Evolutionary conservation across 1,139 yeast species (phyloP).

Genomic region (Taphrina confusa): DNA sequence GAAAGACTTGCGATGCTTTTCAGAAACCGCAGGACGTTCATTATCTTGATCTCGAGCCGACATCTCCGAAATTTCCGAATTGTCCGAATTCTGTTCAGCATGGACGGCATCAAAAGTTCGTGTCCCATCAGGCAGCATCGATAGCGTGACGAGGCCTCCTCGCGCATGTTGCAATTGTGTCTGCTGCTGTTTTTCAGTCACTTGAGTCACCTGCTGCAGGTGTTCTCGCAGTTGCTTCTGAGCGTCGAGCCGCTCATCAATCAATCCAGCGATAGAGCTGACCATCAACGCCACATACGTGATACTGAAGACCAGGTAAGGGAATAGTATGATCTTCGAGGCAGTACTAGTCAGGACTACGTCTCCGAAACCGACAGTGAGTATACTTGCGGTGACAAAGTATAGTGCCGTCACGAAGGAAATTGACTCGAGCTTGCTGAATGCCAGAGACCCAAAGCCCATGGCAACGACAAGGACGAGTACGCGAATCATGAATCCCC

Average conservation of each 20-base stretch:
- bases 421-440: constrained; percentile 49
- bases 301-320: constrained; percentile 18
- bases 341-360: constrained; percentile 52
- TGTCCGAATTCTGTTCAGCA: not conserved
- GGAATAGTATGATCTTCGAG: constrained; percentile 9
- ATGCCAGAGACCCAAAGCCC: constrained; percentile 65
- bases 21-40: not conserved
- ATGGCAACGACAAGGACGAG: constrained; percentile 68
- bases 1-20: not conserved
- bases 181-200: not conserved
- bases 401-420: constrained; percentile 66
- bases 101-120: not conserved
- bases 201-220: constrained; percentile 7
- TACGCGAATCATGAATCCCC: constrained; percentile 70
- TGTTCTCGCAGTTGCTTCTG: constrained; percentile 12
- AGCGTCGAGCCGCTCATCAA: constrained; percentile 11
- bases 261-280: constrained; percentile 9
- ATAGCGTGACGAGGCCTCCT: not conserved
- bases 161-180: not conserved
- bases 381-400: constrained; percentile 67
- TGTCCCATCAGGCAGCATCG: not conserved
- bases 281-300: constrained; percentile 15
- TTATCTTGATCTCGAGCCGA: not conserved
- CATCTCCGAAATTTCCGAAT: not conserved
- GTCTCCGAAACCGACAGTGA: constrained; percentile 82